phyloP scores from a whole-genome alignment of 768 basidiomycete species.

The Daedaleopsis nitida region DNA sequence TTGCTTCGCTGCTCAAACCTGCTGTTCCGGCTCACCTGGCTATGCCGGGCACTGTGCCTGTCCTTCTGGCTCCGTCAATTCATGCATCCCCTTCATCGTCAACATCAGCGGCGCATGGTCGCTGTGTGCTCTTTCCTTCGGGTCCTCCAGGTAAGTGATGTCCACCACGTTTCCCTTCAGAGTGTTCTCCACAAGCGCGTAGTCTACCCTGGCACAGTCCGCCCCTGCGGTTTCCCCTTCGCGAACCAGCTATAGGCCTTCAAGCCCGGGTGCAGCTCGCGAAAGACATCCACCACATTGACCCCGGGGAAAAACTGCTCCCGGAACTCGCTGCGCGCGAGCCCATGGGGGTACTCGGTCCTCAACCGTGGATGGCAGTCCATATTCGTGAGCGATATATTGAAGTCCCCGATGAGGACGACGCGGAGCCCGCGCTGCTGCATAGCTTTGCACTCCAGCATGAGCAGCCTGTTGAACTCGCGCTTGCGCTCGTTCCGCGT shows the following conservation, averaged over 20 bases:
- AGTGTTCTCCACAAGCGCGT: slow-evolving; percentile 24
- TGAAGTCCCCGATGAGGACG: slow-evolving; percentile 30
- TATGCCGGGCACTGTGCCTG: not conserved
- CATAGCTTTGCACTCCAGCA: slow-evolving; percentile 24
- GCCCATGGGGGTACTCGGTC: slow-evolving; percentile 27
- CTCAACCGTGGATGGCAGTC: slow-evolving; percentile 27
- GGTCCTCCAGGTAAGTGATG: slow-evolving; percentile 26
- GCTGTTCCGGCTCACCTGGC: not conserved
- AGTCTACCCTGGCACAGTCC: slow-evolving; percentile 29
- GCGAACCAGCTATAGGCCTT: slow-evolving; percentile 30
- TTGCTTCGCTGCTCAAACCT: not conserved
- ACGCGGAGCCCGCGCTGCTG: slow-evolving; percentile 24
- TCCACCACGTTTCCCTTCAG: slow-evolving; percentile 20
- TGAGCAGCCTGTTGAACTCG: slow-evolving; percentile 28
- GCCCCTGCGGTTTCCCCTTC: slow-evolving; percentile 28
- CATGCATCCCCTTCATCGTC: slow-evolving; percentile 20
- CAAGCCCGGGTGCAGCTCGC: slow-evolving; percentile 21
- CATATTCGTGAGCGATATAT: slow-evolving; percentile 24
- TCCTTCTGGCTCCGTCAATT: not conserved
- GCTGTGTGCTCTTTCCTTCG: slow-evolving; percentile 26
- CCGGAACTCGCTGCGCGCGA: slow-evolving; percentile 27
- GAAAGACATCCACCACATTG: slow-evolving; percentile 26
- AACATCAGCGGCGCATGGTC: slow-evolving; percentile 28
- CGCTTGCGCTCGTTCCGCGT: slow-evolving; percentile 30
- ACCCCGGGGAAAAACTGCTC: slow-evolving; percentile 26